A percentile compares a stretch with the other conserved stretches of the same genome.
phyloP scores from a whole-genome alignment of 257 asterid species.

The Fraxinus excelsior region DNA sequence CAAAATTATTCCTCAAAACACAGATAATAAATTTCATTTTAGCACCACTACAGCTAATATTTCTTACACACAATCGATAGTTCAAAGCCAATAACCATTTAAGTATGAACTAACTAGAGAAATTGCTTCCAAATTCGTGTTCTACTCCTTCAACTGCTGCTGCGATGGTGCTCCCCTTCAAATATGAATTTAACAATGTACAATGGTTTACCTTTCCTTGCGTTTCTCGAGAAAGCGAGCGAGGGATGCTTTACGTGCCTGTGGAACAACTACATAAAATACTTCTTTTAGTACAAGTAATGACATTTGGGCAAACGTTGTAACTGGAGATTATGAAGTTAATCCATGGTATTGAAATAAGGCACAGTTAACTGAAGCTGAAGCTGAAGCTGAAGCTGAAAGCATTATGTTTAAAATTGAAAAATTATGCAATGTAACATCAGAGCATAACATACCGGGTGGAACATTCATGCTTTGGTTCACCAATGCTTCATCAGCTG shows the following conservation, averaged over 20 bases:
- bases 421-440: neutral
- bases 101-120: too few relatives aligned
- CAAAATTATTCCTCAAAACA: too few relatives aligned
- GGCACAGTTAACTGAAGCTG: too few relatives aligned
- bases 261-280: conserved; percentile 55
- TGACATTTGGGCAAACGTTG: neutral
- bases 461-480: conserved; percentile 39
- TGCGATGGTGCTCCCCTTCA: too few relatives aligned
- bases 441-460: conserved; percentile 26
- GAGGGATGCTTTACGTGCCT: conserved; percentile 71
- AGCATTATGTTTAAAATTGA: neutral
- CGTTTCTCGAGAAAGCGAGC: conserved; percentile 72
- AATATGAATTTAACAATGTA: neutral
- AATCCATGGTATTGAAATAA: neutral
- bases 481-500: conserved; percentile 40
- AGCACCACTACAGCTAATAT: too few relatives aligned
- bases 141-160: too few relatives aligned
- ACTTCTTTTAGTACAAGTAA: neutral
- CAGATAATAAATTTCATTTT: too few relatives aligned
- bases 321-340: neutral
- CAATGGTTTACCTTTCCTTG: conserved; percentile 51
- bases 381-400: neutral
- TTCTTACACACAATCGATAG: too few relatives aligned
- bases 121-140: too few relatives aligned
- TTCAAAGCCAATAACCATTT: too few relatives aligned